Percentiles rank a stretch among this genome's conserved stretches.
These are phyloP conservation scores for Omphalotus guepiniiformis DNA, from an alignment of 768 basidiomycete genomes.

Conservation along the genomic window DNA sequence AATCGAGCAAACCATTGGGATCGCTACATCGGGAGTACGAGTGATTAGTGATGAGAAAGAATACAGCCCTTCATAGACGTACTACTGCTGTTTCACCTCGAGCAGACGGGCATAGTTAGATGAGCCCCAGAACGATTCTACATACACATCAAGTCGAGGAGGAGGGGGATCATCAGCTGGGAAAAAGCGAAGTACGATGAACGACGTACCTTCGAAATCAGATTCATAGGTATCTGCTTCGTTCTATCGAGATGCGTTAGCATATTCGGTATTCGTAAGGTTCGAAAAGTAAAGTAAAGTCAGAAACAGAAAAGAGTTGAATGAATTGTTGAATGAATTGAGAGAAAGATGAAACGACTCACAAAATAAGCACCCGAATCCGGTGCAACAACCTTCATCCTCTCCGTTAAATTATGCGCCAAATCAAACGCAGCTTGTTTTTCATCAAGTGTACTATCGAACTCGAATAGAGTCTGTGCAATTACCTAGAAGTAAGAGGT, in stretches of 20 bases:
- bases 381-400: conserved; percentile 14
- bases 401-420: conserved; percentile 11
- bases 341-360: not conserved
- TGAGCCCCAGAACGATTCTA: conserved; percentile 44
- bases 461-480: conserved; percentile 15
- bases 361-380: conserved; percentile 19
- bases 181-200: not conserved
- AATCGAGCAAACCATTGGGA: conserved; percentile 42
- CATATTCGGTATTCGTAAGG: not conserved
- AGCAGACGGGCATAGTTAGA: conserved; percentile 35
- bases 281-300: no score
- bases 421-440: conserved; percentile 12
- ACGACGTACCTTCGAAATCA: conserved; percentile 14
- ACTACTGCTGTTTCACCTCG: conserved; percentile 45
- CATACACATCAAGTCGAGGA: not conserved
- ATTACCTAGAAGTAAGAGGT: not conserved
- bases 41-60: conserved; percentile 2
- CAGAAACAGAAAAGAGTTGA: not conserved
- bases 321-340: not conserved
- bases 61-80: conserved; percentile 13
- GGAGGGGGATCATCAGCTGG: not conserved
- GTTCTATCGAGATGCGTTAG: conserved; percentile 11
- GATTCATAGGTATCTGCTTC: conserved; percentile 20
- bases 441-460: conserved; percentile 16
- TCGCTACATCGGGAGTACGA: conserved; percentile 27